phyloP scores from a whole-genome alignment of 306 rosid genomes.

The Canavalia gladiata region DNA sequence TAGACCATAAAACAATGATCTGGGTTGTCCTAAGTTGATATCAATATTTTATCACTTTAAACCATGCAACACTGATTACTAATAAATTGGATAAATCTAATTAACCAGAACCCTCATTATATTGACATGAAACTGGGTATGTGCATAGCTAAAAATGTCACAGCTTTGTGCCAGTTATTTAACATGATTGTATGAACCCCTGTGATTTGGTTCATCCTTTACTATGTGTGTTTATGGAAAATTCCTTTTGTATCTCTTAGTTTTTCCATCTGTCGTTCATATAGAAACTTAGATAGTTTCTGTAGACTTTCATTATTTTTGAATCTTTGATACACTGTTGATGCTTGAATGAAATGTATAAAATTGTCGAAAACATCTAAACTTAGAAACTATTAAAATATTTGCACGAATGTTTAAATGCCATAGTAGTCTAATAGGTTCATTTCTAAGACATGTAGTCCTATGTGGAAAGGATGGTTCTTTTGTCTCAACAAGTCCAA shows the following conservation, averaged over 20 bases:
- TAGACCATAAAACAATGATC: not conserved
- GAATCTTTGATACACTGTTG: not conserved
- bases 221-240: not conserved
- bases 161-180: slow-evolving; percentile 11
- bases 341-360: not conserved
- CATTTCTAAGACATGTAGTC: not conserved
- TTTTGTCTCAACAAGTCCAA: slow-evolving; percentile 17
- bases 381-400: not conserved
- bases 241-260: not conserved
- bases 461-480: not conserved
- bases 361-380: not conserved
- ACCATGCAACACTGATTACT: not conserved
- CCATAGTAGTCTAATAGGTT: not conserved
- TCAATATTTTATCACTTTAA: slow-evolving; percentile 3
- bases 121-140: not conserved
- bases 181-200: not conserved
- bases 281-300: not conserved
- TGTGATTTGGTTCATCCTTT: slow-evolving; percentile 17
- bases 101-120: not conserved
- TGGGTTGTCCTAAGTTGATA: not conserved
- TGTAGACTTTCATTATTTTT: not conserved
- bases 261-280: not conserved
- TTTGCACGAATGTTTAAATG: not conserved
- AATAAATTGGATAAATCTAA: not conserved
- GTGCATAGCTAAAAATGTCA: not conserved